Base-by-base conservation (phyloP, 2,329 filamentous ascomycete genomes). In the Claviceps digitariae region DNA sequence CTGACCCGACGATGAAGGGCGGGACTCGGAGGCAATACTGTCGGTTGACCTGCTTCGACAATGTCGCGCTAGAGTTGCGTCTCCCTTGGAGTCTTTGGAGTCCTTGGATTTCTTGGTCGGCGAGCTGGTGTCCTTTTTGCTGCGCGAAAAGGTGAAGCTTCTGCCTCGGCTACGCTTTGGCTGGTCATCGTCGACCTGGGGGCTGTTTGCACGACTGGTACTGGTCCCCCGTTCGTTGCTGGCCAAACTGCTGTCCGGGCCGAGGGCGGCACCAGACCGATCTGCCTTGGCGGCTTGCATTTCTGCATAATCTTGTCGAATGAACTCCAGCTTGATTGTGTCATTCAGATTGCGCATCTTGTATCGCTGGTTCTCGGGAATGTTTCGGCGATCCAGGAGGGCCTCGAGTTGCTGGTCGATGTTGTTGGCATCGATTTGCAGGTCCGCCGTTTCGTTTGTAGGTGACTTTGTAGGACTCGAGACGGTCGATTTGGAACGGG, bases 321-420 rank as follows among this genome's bases (percentile, higher is more conserved):
- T 90, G 62, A 98, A 94, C 64, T 97, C 90, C 65, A 90, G 87
- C 70, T 98, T 98, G 72, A 97, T 90, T 38, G 87, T 86, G 58
- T 88, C 79, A 57, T 87, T 89, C 56, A 98, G 74, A 54, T 84
- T 90, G 47, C 91, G 81, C 90, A 98, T 96, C 71, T 94, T 94
- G 67, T 91, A 89, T 53, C 91, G 79, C 75, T 95, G 90, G 58
- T 95, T 87, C 63, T 94, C 87, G 3, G 91, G 90, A 52, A 97
- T 95, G 62, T 97, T 95, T 58, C 91, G 81, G 20, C 90, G 83
- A 65, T 95, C 89, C 68, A 95, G 66, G 68, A 81, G 76, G 3
- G 77, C 79, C 61, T 84, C 79, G 48, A 82, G 74, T 57, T 81
- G 77, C 54, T 68, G 70, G 56, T 79, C 72, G 43, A 82, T 76